Conservation (phyloP, 371 early-diverging fungal species). For the Mucor lusitanicus region DNA sequence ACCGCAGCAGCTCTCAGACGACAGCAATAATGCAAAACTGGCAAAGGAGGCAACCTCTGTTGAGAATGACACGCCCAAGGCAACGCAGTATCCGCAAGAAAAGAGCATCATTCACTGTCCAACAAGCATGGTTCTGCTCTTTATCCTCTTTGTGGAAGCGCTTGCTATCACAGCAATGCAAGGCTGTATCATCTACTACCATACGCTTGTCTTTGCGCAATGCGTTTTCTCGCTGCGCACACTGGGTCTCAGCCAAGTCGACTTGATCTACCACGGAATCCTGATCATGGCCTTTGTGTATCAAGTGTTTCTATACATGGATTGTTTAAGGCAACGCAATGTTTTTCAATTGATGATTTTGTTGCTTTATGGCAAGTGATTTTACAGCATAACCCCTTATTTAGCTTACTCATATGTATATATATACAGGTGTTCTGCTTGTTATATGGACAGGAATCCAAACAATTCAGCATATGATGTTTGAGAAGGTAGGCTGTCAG, state of each 20-base stretch:
- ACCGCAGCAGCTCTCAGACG: neutral
- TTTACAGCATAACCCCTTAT: neutral
- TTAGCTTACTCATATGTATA: neutral
- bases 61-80: neutral
- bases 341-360: constrained; percentile 8
- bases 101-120: neutral
- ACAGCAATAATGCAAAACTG: neutral
- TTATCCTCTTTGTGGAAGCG: neutral
- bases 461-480: constrained; percentile 18
- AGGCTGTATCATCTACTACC: constrained; percentile 14
- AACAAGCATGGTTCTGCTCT: neutral
- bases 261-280: constrained; percentile 19
- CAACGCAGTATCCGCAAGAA: neutral
- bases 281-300: constrained; percentile 12
- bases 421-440: constrained; percentile 8
- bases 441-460: constrained; percentile 16
- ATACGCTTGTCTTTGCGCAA: constrained; percentile 2
- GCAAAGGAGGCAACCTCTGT: neutral
- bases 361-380: constrained; percentile 20
- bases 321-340: constrained; percentile 15
- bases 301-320: constrained; percentile 15
- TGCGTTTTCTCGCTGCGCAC: constrained; percentile 6
- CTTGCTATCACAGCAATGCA: constrained; percentile 9
- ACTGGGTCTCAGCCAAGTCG: constrained; percentile 11
- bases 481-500: constrained; percentile 18